Evolutionary conservation across 2,329 filamentous ascomycete species (phyloP).

Genomic region (Diaporthe citri): DNA sequence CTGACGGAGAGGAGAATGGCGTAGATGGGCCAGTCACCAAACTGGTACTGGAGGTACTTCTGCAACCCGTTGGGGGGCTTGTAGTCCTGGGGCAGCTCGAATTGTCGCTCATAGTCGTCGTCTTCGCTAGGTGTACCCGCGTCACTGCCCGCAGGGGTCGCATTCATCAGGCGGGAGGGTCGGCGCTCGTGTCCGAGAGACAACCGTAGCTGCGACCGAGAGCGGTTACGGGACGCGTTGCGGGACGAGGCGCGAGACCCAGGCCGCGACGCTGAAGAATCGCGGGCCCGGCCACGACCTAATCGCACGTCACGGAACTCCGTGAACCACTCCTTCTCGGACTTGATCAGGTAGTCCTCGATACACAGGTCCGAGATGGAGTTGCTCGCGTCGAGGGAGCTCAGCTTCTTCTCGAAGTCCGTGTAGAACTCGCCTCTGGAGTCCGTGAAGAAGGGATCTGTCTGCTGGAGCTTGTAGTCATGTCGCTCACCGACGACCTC

Average conservation of each 20-base stretch:
- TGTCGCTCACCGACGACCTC: conserved; percentile 71
- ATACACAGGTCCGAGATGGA: conserved; percentile 72
- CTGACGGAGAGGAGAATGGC: conserved; percentile 69
- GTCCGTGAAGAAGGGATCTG: conserved; percentile 77
- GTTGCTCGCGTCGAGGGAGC: conserved; percentile 64
- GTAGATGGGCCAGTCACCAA: conserved; percentile 72
- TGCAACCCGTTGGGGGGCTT: conserved; percentile 68
- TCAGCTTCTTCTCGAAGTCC: conserved; percentile 69
- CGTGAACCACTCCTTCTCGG: conserved; percentile 76
- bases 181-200: conserved; percentile 23
- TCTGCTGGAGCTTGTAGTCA: conserved; percentile 73
- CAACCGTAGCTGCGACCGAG: conserved; percentile 46
- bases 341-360: conserved; percentile 73
- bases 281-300: conserved; percentile 52
- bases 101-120: conserved; percentile 36
- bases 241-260: conserved; percentile 39
- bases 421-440: conserved; percentile 71
- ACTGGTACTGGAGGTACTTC: conserved; percentile 54
- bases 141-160: conserved; percentile 24
- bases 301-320: conserved; percentile 70
- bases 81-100: conserved; percentile 54
- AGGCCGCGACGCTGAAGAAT: conserved; percentile 45
- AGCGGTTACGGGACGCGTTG: conserved; percentile 49
- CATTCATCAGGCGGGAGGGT: conserved; percentile 26
- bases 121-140: conserved; percentile 42